These are phyloP conservation scores for Puccinia triticina DNA, from an alignment of 1,284 basidiomycete genomes.

Conservation along the genomic window DNA sequence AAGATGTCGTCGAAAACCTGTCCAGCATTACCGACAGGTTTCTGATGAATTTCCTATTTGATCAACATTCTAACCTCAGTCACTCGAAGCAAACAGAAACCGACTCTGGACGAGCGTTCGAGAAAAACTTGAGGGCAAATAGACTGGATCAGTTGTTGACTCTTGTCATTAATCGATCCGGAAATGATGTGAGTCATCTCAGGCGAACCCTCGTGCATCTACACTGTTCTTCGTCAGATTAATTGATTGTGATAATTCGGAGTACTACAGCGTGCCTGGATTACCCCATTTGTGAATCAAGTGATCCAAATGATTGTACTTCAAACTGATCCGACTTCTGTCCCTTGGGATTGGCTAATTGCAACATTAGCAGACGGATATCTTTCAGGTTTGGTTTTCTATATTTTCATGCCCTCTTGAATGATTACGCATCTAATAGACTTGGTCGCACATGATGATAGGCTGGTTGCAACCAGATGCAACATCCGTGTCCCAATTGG, in stretches of 20 bases:
- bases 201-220: neutral
- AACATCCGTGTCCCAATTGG: slow-evolving; percentile 29
- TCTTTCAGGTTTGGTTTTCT: slow-evolving; percentile 28
- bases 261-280: slow-evolving; percentile 38
- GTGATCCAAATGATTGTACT: slow-evolving; percentile 30
- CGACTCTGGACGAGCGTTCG: slow-evolving; percentile 9
- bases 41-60: slow-evolving; percentile 38
- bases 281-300: slow-evolving; percentile 44
- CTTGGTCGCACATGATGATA: neutral
- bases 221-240: neutral
- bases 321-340: slow-evolving; percentile 32
- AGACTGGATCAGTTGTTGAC: slow-evolving; percentile 32
- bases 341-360: slow-evolving; percentile 45
- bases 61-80: slow-evolving; percentile 19
- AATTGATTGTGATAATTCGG: slow-evolving; percentile 5
- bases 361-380: slow-evolving; percentile 46
- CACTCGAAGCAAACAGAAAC: slow-evolving; percentile 18
- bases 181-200: slow-evolving; percentile 20
- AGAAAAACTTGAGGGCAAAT: slow-evolving; percentile 28
- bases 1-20: slow-evolving; percentile 8
- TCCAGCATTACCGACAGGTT: slow-evolving; percentile 19
- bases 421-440: neutral
- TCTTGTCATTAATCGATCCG: slow-evolving; percentile 31
- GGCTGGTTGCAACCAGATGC: slow-evolving; percentile 47
- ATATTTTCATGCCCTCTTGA: neutral